Evolutionary conservation across 495 filamentous ascomycete genomes (phyloP), one percentile per base, ranked within the genome.

Genomic region (Trichoderma reesei): DNA sequence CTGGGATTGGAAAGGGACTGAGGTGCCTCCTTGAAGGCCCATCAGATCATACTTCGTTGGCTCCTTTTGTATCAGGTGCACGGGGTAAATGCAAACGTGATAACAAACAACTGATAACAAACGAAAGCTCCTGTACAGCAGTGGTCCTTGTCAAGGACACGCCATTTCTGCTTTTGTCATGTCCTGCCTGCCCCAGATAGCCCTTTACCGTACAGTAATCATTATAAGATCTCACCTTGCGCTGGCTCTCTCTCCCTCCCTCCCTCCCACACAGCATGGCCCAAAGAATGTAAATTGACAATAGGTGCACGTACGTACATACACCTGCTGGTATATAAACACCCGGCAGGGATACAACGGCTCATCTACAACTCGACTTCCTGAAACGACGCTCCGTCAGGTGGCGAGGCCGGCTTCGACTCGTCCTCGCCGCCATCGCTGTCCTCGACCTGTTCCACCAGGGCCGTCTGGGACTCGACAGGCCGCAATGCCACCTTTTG

Each of bases 1-100:
- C 70, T 92, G 88, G 88, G 88, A 91, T 78, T 92, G 86, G 84
- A 85, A 85, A 67, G 88, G 88, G 3, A 76, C 85, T 64, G 88
- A 90, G 70, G 77, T 95, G 16, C 64, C 75, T 48, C 88, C 89
- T 31, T 90, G 66, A 72, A 20, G 3, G n/a, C n/a, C n/a, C n/a
- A n/a, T n/a, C n/a, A n/a, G n/a, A n/a, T n/a, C n/a, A n/a, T n/a
- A n/a, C n/a, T n/a, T n/a, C n/a, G n/a, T n/a, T n/a, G n/a, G n/a
- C n/a, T n/a, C n/a, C n/a, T n/a, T n/a, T n/a, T n/a, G n/a, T n/a
- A n/a, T n/a, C n/a, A n/a, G n/a, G n/a, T n/a, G n/a, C n/a, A n/a
- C n/a, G n/a, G n/a, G n/a, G n/a, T n/a, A n/a, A n/a, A n/a, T n/a
- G n/a, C n/a, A n/a, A n/a, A n/a, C n/a, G n/a, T n/a, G n/a, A n/a